A percentile compares a stretch with the other conserved stretches of the same genome.
These are phyloP conservation scores for Tetrapisispora iriomotensis DNA, from an alignment of 805 yeast genomes.

Conservation along the genomic window DNA sequence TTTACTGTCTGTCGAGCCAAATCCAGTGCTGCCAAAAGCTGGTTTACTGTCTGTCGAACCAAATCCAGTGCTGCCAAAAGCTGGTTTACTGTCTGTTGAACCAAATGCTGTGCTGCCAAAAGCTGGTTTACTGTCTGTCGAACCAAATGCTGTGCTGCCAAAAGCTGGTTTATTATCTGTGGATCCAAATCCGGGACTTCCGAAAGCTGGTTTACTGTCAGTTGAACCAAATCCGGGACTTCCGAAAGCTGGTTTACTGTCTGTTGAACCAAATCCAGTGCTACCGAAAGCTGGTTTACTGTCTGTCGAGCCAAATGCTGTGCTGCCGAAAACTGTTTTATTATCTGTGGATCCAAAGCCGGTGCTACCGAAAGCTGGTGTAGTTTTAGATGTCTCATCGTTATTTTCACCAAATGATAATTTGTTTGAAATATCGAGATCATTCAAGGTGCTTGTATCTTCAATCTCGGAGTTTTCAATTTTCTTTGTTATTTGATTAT, in stretches of 20 bases:
- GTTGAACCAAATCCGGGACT: not conserved
- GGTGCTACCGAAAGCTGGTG: constrained; percentile 10
- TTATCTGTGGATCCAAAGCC: constrained; percentile 19
- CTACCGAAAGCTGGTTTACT: constrained; percentile 14
- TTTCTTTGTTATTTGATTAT: too few relatives aligned
- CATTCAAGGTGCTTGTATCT: not conserved
- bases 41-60: constrained; percentile 10
- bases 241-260: constrained; percentile 6
- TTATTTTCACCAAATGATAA: not conserved
- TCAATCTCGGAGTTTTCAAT: not conserved
- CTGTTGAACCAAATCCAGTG: constrained; percentile 1
- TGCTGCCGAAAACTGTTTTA: constrained; percentile 6
- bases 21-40: not conserved
- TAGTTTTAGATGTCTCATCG: not conserved
- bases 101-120: constrained; percentile 5
- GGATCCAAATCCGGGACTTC: constrained; percentile 22
- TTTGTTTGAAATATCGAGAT: not conserved
- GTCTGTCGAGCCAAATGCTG: constrained; percentile 4
- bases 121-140: not conserved
- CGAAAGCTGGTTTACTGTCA: constrained; percentile 11
- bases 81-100: constrained; percentile 3
- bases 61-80: constrained; percentile 12
- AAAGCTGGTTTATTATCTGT: constrained; percentile 10
- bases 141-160: constrained; percentile 10
- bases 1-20: constrained; percentile 6